These are phyloP conservation scores for Trypanosoma boissoni DNA, from an alignment of 208 protist genomes.

Conservation along the genomic window DNA sequence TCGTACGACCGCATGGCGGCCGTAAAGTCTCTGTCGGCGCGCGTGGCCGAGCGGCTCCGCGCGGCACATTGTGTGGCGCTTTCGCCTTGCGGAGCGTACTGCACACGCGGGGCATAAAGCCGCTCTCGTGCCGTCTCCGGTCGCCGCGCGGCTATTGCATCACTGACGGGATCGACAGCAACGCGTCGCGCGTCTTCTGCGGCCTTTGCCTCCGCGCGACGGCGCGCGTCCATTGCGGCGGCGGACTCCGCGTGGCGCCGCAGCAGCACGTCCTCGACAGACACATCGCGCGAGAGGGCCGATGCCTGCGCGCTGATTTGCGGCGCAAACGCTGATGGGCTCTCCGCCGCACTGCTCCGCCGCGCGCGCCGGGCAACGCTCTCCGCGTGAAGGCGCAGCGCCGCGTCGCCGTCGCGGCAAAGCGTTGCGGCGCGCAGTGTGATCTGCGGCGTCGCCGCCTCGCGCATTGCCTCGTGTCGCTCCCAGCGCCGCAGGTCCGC, in stretches of 20 bases:
- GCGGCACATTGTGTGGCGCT: too few relatives aligned
- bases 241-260: constrained; percentile 30
- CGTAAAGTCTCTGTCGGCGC: too few relatives aligned
- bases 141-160: constrained; percentile 52
- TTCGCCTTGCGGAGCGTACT: background rate
- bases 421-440: constrained; percentile 55
- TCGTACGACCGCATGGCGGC: too few relatives aligned
- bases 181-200: constrained; percentile 34
- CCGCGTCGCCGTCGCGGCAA: constrained; percentile 35
- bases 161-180: constrained; percentile 66
- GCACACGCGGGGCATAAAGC: constrained; percentile 20
- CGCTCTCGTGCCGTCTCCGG: constrained; percentile 52
- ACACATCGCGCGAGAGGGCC: constrained; percentile 17
- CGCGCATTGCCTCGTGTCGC: constrained; percentile 9
- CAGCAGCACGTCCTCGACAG: constrained; percentile 33
- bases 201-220: constrained; percentile 11
- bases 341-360: constrained; percentile 22
- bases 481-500: constrained; percentile 28
- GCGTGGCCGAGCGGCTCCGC: too few relatives aligned
- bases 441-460: constrained; percentile 29
- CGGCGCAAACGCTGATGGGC: constrained; percentile 35
- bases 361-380: constrained; percentile 42
- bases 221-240: constrained; percentile 14
- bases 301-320: constrained; percentile 43
- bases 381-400: constrained; percentile 49